Percentiles rank a stretch among this genome's conserved stretches.
Conservation (phyloP, 352 stramenopile species). For the Phytophthora crassamura region DNA sequence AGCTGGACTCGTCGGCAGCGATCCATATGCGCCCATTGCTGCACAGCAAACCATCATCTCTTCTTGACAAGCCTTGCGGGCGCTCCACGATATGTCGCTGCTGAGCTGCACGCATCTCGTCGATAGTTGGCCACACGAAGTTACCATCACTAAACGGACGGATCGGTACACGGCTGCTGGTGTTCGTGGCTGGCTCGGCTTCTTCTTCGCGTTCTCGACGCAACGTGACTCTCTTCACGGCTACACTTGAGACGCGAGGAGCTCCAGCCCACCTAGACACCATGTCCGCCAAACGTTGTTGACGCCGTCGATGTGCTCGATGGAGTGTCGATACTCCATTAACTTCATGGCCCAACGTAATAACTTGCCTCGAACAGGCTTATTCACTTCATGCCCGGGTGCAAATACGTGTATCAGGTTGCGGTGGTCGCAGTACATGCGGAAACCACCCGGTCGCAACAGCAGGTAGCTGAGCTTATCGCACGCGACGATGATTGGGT, state of each 20-base stretch:
- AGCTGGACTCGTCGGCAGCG: background rate
- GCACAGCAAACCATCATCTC: background rate
- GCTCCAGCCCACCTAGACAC: background rate
- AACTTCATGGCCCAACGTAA: constrained; percentile 10
- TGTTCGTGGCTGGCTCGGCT: background rate
- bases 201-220: too few species aligned
- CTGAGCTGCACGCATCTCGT: constrained; percentile 3
- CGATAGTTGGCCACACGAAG: constrained; percentile 16
- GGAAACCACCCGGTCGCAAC: too few species aligned
- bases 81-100: constrained; percentile 14
- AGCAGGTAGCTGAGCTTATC: too few species aligned
- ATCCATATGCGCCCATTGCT: constrained; percentile 9
- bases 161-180: background rate
- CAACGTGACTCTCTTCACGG: too few species aligned
- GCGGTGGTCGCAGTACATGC: background rate
- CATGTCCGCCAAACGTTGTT: constrained; percentile 25
- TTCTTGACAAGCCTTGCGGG: background rate
- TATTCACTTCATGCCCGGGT: constrained; percentile 6
- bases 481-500: too few species aligned
- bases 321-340: constrained; percentile 17
- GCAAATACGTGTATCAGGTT: constrained; percentile 1
- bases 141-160: constrained; percentile 21
- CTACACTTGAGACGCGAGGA: background rate
- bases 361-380: constrained; percentile 14
- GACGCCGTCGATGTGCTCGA: constrained; percentile 17